Base-by-base conservation (phyloP, 2,329 filamentous ascomycete genomes). In the Aspergillus melleus region DNA sequence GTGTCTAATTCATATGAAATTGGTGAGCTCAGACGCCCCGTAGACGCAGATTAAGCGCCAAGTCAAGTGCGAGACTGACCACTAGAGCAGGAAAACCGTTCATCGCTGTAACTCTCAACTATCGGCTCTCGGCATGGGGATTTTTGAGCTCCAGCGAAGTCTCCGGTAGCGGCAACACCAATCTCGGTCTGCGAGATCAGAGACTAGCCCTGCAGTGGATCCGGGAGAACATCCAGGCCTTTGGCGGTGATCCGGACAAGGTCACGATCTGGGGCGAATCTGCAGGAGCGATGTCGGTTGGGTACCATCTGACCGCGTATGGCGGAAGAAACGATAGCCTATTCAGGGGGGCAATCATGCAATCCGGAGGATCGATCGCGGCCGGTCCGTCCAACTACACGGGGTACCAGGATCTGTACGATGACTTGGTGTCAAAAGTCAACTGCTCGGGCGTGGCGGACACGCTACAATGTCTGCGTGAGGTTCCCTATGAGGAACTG, bases 391-490 rank as follows among this genome's bases (percentile, higher is more conserved):
- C 68, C 19, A 79, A 80, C 49, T 71, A 73, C 12, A 74, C 75
- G 3, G 72, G 68, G 14, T 79, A 66, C 30, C 70, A 71, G 55
- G 58, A 83, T 0, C 76, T 86, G 4, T 92, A 90, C 68, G 81
- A 91, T 68, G 75, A 77, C 0, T 83, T 92, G 3, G 84, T 88
- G 6, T 67, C 73, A 2, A 77, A 79, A 29, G 86, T 85, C 0
- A 87, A 81, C 52, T 95, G 91, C 76, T 76, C 80, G 1, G 71
- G 78, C 4, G 76, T 81, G 1, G 68, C 73, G 1, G 83, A 90
- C 68, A 86, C 85, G 0, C 79, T 92, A 10, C 79, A 81, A 12
- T 92, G 90, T 70, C 83, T 96, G 11, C 86, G 90, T 24, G 72
- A 72, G 1, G 74, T 86, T 1, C 78, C 83, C 29, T 90, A 88